A percentile compares a stretch with the other conserved stretches of the same genome.
Evolutionary conservation across 345 rosid species (phyloP).

Genomic region (Sonneratia caseolaris): DNA sequence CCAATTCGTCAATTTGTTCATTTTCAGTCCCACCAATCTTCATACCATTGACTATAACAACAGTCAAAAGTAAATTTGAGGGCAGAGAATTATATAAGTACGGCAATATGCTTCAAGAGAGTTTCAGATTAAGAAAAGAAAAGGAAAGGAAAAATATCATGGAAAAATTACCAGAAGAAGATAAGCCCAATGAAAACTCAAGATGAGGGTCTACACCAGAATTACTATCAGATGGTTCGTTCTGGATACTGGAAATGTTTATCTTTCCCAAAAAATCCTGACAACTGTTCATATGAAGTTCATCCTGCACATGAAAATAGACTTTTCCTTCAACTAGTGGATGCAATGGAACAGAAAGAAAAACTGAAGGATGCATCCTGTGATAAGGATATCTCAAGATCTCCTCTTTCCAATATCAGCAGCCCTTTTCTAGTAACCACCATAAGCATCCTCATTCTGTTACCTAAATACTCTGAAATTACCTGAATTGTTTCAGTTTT

Average conservation of each 20-base stretch:
- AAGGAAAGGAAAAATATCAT: neutral
- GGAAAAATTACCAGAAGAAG: conserved; percentile 21
- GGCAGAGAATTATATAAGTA: neutral
- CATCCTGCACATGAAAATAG: conserved; percentile 15
- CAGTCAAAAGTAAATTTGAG: neutral
- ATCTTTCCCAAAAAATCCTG: conserved; percentile 20
- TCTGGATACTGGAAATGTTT: conserved; percentile 8
- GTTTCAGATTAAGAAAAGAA: neutral
- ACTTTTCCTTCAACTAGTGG: conserved; percentile 21
- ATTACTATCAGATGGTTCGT: conserved; percentile 20
- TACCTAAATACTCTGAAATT: conserved; percentile 22
- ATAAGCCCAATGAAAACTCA: conserved; percentile 33
- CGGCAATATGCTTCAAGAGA: neutral
- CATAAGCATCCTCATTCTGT: conserved; percentile 18
- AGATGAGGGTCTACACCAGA: conserved; percentile 31
- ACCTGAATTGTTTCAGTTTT: conserved; percentile 14
- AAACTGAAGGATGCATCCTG: conserved; percentile 26
- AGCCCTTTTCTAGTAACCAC: conserved; percentile 24
- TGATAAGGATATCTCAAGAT: conserved; percentile 39
- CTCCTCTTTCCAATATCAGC: conserved; percentile 21
- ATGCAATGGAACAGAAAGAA: conserved; percentile 25
- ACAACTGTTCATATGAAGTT: conserved; percentile 14
- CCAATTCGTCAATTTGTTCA: neutral
- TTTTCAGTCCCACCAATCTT: neutral
- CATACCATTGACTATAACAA: neutral